Base-by-base conservation (phyloP, 192 early-diverging fungal genomes). In the Gonapodya sp. region DNA sequence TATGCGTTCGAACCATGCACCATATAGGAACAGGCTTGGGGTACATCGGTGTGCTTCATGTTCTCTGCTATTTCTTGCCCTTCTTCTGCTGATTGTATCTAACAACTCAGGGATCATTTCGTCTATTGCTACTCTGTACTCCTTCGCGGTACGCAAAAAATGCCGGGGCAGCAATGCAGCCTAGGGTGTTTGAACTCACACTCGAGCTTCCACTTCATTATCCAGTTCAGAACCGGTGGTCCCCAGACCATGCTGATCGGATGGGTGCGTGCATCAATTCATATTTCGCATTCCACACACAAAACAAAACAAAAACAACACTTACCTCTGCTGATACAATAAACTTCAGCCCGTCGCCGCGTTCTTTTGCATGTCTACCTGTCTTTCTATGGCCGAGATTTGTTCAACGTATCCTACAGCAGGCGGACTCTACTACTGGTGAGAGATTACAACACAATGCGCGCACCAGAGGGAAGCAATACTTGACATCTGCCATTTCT, bases 381-480 rank as follows among this genome's bases (percentile, higher is more conserved):
- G 75, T 33, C 8, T 34, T 8, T 77, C 75, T 8, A 77, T 77
- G 75, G 75, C 75, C 8, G 75, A 77, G 31, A 77, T 77, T 33
- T 77, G 75, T 31, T 77, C 75, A 14, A 34, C 75, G 30, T 77
- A 77, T 34, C 75, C 75, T 8, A 77, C 75, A 14, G 75, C 75
- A 16, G 75, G 75, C 2, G 75, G 75, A 32, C 75, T 77, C 34
- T 77, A 77, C 31, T 77, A 34, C 34, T 18, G 75, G 75, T 77
- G 64, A n/a, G n/a, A n/a, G n/a, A n/a, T n/a, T n/a, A n/a, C n/a
- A n/a, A n/a, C n/a, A n/a, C n/a, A n/a, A n/a, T n/a, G n/a, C n/a
- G n/a, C n/a, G n/a, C n/a, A n/a, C n/a, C n/a, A n/a, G n/a, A n/a
- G n/a, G n/a, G n/a, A n/a, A n/a, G n/a, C n/a, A n/a, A n/a, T n/a